Evolutionary conservation across 148 eudicot genomes (phyloP).

Genomic region (Amaranthus palmeri): DNA sequence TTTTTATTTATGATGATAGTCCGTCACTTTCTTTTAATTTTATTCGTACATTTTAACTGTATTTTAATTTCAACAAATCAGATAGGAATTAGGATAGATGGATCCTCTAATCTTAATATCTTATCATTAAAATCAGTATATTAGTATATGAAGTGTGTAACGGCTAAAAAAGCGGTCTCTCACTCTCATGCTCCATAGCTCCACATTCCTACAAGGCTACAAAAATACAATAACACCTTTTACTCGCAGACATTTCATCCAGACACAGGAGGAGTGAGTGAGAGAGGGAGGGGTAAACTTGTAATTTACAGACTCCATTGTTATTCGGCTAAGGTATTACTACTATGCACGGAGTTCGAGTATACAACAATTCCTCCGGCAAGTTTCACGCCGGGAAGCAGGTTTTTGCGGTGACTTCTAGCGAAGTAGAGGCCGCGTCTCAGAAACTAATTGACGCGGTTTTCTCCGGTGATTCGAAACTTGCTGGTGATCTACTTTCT

Average conservation of each 20-base stretch:
- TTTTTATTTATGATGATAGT: too few relatives aligned
- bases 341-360: constrained; percentile 22
- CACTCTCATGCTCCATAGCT: constrained; percentile 6
- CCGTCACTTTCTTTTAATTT: too few relatives aligned
- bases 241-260: not conserved
- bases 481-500: constrained; percentile 37
- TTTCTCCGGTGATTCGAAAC: constrained; percentile 33
- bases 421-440: constrained; percentile 30
- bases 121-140: too few relatives aligned
- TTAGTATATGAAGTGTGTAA: not conserved
- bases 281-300: constrained; percentile 15
- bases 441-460: constrained; percentile 51
- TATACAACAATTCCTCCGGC: constrained; percentile 19
- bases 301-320: not conserved
- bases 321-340: too few relatives aligned
- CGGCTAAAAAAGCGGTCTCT: constrained; percentile 10
- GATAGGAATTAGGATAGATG: too few relatives aligned
- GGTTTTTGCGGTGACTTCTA: constrained; percentile 41
- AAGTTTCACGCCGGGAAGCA: constrained; percentile 33
- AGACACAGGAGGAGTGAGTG: constrained; percentile 11
- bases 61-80: too few relatives aligned
- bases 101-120: too few relatives aligned
- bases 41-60: too few relatives aligned
- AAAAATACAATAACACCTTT: not conserved
- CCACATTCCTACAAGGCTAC: constrained; percentile 8